Evolutionary conservation across 1,284 basidiomycete species (phyloP), one percentile per base, ranked within the genome.

Genomic region (Malassezia sp.): DNA sequence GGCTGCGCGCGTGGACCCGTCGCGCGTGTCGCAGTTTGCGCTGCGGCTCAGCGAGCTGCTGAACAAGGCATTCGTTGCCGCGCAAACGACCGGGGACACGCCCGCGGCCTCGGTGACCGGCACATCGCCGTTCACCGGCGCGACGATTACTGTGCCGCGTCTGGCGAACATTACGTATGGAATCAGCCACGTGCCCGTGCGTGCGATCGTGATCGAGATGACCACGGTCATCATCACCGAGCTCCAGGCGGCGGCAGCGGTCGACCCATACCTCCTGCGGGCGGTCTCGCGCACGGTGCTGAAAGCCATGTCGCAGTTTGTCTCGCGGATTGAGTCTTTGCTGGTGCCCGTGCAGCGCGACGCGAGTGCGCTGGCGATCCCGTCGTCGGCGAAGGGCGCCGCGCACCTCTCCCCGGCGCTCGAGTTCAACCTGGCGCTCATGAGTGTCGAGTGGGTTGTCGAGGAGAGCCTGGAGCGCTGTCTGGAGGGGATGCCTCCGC

Each of bases 401-500:
- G 42, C 49, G 5, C 37, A 59, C 27, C 37, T 63, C 6, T 59
- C 66, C 3, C 48, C 60, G 0, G 63, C 61, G 5, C 54, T 67
- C 55, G 66, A 67, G 35, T 69, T 60, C 56, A 69, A 69, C 42
- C 33, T 69, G 24, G 66, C 62, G 24, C 54, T 69, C 14, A 57
- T 65, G 20, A 56, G 62, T 14, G 45, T 67, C 34, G 58, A 57
- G 24, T 69, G 66, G 66, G 63, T 65, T 42, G 59, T 69, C 4
- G 63, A 67, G 42, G 64, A 69, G 42, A 57, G 59, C 26, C 38
- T 69, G n/a, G 66, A 69, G 46, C 52, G 64, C 20, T 67, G 63
- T 41, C 52, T 68, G 32, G 64, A 67, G 26, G 64, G 64, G 15
- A 26, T 50, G 7, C 48, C 48, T 4, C 48, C 48, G 10, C 30